phyloP scores from a whole-genome alignment of 2,329 filamentous ascomycete genomes.

The Cordyceps javanica region DNA sequence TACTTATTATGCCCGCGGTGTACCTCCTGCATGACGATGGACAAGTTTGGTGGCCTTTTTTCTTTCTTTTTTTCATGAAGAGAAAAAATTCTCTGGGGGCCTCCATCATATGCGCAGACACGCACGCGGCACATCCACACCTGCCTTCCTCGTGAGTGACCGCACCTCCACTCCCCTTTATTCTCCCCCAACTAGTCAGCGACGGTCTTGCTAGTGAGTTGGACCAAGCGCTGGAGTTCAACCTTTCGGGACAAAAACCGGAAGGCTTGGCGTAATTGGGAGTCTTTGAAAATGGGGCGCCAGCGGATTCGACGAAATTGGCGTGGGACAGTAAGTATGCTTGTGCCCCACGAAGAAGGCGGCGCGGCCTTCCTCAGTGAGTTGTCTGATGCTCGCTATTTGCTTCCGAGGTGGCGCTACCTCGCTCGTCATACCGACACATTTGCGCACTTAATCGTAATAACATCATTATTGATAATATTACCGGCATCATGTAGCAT shows the following conservation, averaged over 20 bases:
- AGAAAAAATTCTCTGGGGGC: too few species aligned
- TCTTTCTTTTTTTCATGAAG: not conserved
- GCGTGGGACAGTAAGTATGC: constrained; percentile 8
- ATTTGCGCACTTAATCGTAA: not conserved
- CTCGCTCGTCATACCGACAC: constrained; percentile 1
- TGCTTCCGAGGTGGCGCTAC: constrained; percentile 10
- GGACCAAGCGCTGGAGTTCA: constrained; percentile 3
- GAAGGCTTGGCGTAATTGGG: constrained; percentile 8
- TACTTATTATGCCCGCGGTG: not conserved
- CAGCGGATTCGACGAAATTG: constrained; percentile 10
- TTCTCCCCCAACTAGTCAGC: not conserved
- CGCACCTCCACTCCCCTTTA: constrained; percentile 1
- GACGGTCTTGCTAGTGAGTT: not conserved
- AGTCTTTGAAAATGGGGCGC: constrained; percentile 7
- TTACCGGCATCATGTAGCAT: not conserved
- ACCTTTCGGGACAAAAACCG: constrained; percentile 11
- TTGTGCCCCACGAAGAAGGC: constrained; percentile 1
- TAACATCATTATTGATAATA: not conserved
- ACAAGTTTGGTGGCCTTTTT: not conserved
- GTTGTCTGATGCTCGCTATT: constrained; percentile 1
- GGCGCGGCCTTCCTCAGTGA: not conserved
- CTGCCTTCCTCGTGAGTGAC: not conserved
- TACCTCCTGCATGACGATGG: not conserved
- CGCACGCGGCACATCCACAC: not conserved
- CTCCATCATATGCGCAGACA: not conserved